Evolutionary conservation across 2,329 filamentous ascomycete species (phyloP).

Genomic region (Hymenoscyphus scutula): DNA sequence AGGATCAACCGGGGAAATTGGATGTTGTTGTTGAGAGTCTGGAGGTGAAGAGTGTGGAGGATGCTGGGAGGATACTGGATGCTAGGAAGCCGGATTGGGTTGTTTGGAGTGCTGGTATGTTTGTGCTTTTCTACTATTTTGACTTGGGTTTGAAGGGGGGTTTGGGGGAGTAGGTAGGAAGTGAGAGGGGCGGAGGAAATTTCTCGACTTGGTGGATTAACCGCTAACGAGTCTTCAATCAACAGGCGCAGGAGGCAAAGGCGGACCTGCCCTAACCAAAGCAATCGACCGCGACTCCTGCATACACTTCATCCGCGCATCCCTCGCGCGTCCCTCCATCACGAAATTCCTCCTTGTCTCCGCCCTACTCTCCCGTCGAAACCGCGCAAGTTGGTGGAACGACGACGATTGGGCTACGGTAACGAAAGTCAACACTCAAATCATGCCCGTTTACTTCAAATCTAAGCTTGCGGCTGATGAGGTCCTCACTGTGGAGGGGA

Average conservation of each 20-base stretch:
- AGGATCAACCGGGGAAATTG: conserved; percentile 37
- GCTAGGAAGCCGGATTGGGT: conserved; percentile 63
- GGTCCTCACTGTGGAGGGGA: conserved; percentile 48
- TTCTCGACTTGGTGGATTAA: too few species aligned
- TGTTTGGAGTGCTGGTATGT: conserved; percentile 64
- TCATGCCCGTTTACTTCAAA: conserved; percentile 54
- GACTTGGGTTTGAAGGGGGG: background rate
- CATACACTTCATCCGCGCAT: conserved; percentile 59
- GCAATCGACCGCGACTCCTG: conserved; percentile 63
- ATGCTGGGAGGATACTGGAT: conserved; percentile 56
- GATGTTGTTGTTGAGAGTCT: conserved; percentile 63
- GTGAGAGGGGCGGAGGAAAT: background rate
- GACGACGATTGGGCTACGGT: conserved; percentile 44
- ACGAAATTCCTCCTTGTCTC: conserved; percentile 65
- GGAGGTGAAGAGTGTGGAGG: conserved; percentile 60
- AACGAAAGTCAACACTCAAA: conserved; percentile 41
- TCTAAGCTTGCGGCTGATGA: conserved; percentile 62
- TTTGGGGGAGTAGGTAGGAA: background rate
- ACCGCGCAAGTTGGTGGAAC: conserved; percentile 55
- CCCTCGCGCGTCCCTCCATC: conserved; percentile 51
- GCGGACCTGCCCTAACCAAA: conserved; percentile 55
- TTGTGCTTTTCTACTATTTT: background rate
- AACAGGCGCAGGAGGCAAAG: conserved; percentile 56
- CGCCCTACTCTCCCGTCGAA: conserved; percentile 54
- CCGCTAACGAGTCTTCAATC: background rate